Evolutionary conservation across 2,329 filamentous ascomycete species (phyloP), one percentile per base, ranked within the genome.

Genomic region (Microdochium bolleyi): DNA sequence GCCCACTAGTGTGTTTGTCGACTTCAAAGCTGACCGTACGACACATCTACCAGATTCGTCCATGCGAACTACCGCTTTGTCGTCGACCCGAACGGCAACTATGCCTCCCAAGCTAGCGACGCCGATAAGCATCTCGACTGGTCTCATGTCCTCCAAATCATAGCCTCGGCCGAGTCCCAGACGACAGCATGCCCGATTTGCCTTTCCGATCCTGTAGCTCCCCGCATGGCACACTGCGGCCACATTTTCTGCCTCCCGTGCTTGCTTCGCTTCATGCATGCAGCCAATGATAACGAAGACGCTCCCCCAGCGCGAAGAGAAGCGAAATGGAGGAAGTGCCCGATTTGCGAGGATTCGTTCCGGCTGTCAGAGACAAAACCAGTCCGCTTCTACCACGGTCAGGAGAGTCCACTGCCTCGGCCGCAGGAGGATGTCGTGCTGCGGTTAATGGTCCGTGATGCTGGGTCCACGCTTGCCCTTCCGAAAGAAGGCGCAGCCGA

Each of bases 21-120:
- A 5, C 24, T 25, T 24, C 49, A 49, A 49, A 51, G 21, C 55
- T 59, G 51, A 59, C 41, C 51, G 7, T 16, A 14, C 7, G 37
- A 41, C 37, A 49, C n/a, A 54, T 44, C 51, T n/a, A 21, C 13
- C 54, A 87, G 86, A 74, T 91, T 89, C 60, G 85, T 99, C 16
- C 92, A 99, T 68, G 91, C 94, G 58, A 99, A 99, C 69, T 99
- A 99, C 67, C 87, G 94, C 53, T 99, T 99, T 67, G 87, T 99
- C 54, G 92, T 99, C 51, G 85, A 89, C 55, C 92, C 94, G 3
- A 79, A 83, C 53, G 86, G 84, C 54, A 82, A 86, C 62, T 99
- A 97, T 66, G 79, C 82, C 55, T 80, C 82, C 5, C 91, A 97
- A 65, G 87, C 89, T 24, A 79, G 82, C 48, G 90, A 97, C 67